These are phyloP conservation scores for Boletus fagicola DNA, from an alignment of 768 basidiomycete genomes.

Conservation along the genomic window DNA sequence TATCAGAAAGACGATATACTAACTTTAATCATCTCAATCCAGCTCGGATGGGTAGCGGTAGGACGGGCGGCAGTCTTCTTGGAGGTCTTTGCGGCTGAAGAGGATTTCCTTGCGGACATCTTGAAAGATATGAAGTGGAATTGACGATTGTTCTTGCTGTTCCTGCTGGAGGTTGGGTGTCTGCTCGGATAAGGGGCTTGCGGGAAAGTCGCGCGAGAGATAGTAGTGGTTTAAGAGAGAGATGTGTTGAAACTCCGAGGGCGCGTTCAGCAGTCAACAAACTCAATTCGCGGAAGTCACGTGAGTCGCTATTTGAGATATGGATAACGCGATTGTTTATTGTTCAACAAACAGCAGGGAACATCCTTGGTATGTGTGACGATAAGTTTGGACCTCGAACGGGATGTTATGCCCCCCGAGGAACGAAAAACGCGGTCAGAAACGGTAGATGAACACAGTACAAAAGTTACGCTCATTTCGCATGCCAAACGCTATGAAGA, in stretches of 20 bases:
- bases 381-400: constrained; percentile 1
- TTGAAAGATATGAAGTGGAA: constrained; percentile 17
- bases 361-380: not conserved
- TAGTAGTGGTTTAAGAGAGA: constrained; percentile 49
- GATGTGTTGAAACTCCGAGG: constrained; percentile 42
- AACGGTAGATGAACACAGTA: not conserved
- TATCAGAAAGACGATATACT: constrained; percentile 23
- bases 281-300: constrained; percentile 40
- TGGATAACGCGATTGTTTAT: constrained; percentile 15
- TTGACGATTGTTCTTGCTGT: constrained; percentile 18
- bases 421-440: constrained; percentile 18
- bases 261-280: constrained; percentile 41
- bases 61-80: constrained; percentile 35
- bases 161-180: constrained; percentile 15
- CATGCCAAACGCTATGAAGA: constrained; percentile 19
- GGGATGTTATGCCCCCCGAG: constrained; percentile 15
- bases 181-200: constrained; percentile 13
- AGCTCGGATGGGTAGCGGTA: constrained; percentile 42
- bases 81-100: constrained; percentile 44
- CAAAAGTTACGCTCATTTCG: constrained; percentile 18
- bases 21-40: constrained; percentile 85
- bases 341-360: constrained; percentile 3
- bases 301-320: constrained; percentile 37
- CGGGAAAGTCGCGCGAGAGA: constrained; percentile 33
- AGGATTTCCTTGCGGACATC: constrained; percentile 45